Evolutionary conservation across 169 alveolate species (phyloP).

Genomic region (Plasmodium berghei): DNA sequence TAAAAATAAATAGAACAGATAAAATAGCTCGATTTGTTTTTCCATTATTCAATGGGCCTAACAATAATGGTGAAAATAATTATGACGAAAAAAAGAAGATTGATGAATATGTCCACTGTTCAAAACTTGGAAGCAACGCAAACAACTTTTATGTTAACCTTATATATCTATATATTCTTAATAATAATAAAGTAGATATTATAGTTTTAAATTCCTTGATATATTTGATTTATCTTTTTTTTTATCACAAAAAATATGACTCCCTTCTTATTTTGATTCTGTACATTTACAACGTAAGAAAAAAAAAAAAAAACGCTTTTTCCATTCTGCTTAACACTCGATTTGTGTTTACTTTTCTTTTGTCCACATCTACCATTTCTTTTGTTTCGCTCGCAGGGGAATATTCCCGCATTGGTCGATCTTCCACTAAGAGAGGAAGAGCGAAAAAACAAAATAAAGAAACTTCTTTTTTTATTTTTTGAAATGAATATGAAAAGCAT

Average conservation of each 20-base stretch:
- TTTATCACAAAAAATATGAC: constrained; percentile 18
- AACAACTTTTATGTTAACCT: constrained; percentile 10
- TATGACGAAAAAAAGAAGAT: not conserved
- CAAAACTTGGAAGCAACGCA: not conserved
- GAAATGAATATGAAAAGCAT: constrained; percentile 28
- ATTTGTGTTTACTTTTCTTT: not conserved
- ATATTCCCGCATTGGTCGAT: constrained; percentile 27
- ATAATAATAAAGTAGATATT: constrained; percentile 20
- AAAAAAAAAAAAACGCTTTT: not conserved
- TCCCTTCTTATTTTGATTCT: constrained; percentile 33
- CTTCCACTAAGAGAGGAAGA: constrained; percentile 50
- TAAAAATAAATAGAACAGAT: constrained; percentile 34
- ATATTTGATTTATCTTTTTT: constrained; percentile 44
- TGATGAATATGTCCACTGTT: too few species aligned
- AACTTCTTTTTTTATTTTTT: constrained; percentile 37
- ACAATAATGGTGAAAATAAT: not conserved
- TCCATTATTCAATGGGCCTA: constrained; percentile 1
- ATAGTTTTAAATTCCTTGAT: constrained; percentile 36
- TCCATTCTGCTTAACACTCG: not conserved
- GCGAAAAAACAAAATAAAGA: constrained; percentile 24
- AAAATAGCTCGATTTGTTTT: constrained; percentile 21
- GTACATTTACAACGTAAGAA: constrained; percentile 43
- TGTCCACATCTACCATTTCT: not conserved
- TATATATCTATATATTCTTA: constrained; percentile 25
- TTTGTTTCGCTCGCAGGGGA: constrained; percentile 11